phyloP scores from a whole-genome alignment of 2,329 filamentous ascomycete genomes.

The Beauveria bassiana region DNA sequence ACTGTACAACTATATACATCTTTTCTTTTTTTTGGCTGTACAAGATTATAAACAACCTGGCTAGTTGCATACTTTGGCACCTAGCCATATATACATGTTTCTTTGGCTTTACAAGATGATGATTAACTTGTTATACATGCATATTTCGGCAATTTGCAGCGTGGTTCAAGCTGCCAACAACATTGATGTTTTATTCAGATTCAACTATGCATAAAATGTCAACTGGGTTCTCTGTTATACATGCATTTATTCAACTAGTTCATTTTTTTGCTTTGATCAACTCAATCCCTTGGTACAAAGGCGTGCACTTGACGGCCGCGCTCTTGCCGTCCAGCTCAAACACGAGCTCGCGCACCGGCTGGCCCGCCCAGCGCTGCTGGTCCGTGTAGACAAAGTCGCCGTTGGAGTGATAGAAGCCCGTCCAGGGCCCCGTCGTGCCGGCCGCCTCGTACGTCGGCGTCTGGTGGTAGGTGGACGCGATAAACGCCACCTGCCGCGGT shows the following conservation, averaged over 20 bases:
- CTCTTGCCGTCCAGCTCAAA: neutral
- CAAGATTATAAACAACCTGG: neutral
- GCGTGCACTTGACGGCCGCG: neutral
- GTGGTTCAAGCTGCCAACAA: too few relatives aligned
- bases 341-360: neutral
- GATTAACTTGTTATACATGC: neutral
- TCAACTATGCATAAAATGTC: neutral
- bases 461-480: neutral
- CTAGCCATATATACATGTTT: neutral
- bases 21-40: neutral
- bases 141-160: too few relatives aligned
- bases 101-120: neutral
- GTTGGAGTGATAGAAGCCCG: neutral
- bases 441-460: neutral
- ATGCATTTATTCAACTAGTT: neutral
- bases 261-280: neutral
- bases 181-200: neutral
- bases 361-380: neutral
- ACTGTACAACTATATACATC: slow-evolving; percentile 7
- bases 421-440: neutral
- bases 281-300: neutral
- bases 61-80: neutral
- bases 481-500: neutral
- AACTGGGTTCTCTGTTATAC: neutral
- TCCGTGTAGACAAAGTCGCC: neutral